These are phyloP conservation scores for Brettanomyces anomalus DNA, from an alignment of 805 yeast species.

Conservation along the genomic window DNA sequence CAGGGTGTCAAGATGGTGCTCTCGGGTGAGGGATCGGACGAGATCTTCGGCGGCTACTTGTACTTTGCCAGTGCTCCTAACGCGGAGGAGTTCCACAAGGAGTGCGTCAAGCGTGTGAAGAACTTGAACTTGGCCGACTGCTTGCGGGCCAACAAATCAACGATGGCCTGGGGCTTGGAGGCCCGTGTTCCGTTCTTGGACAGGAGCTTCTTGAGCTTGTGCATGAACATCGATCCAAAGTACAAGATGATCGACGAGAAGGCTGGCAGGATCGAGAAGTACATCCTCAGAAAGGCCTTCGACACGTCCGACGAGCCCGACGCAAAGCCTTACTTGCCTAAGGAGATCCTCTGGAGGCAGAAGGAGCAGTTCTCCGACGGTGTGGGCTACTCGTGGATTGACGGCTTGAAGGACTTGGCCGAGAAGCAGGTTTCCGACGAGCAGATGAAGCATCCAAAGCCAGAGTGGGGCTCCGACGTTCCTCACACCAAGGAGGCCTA, in stretches of 20 bases:
- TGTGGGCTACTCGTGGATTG: slow-evolving; percentile 99
- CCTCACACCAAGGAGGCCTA: slow-evolving; percentile 98
- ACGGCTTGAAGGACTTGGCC: slow-evolving; percentile 92
- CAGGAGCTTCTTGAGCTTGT: slow-evolving; percentile 78
- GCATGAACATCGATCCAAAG: slow-evolving; percentile 91
- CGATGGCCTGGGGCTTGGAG: slow-evolving; percentile 99
- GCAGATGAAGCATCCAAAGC: slow-evolving; percentile 80
- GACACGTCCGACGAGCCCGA: slow-evolving; percentile 81
- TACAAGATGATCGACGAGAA: slow-evolving; percentile 74
- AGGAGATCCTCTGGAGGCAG: slow-evolving; percentile 98
- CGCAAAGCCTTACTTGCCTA: slow-evolving; percentile 82
- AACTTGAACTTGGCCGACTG: slow-evolving; percentile 97
- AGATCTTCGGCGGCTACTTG: slow-evolving; percentile 96
- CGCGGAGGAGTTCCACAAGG: slow-evolving; percentile 87
- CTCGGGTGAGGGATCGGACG: slow-evolving; percentile 99
- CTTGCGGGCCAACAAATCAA: slow-evolving; percentile 97
- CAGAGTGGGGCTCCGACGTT: slow-evolving; percentile 92
- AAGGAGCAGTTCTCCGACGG: slow-evolving; percentile 99
- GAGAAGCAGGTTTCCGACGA: slow-evolving; percentile 82
- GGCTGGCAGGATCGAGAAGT: slow-evolving; percentile 85
- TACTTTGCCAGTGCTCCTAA: slow-evolving; percentile 97
- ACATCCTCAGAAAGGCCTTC: slow-evolving; percentile 94
- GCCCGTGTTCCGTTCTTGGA: slow-evolving; percentile 99
- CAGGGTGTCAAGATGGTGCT: slow-evolving; percentile 99
- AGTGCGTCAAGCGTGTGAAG: slow-evolving; percentile 92